A percentile compares a stretch with the other conserved stretches of the same genome.
Conservation (phyloP, 1,139 yeast species). For the Candida glucosophila region DNA sequence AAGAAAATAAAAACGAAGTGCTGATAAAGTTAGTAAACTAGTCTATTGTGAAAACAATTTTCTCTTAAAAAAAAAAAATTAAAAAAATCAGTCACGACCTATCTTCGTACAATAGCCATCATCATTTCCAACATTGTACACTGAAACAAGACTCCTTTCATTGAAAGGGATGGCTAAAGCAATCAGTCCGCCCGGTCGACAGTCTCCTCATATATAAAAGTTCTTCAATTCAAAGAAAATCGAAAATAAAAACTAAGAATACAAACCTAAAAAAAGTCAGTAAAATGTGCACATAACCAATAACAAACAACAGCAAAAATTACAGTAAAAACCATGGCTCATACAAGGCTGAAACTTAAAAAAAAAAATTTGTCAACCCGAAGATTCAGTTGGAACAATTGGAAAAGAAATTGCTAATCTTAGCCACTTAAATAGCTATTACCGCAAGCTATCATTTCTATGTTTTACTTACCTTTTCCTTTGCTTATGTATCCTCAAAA, state of each 20-base stretch:
- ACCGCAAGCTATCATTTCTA: no score
- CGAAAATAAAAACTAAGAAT: slow-evolving; percentile 1
- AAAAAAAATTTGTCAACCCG: slow-evolving; percentile 69
- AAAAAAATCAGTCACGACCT: slow-evolving; percentile 43
- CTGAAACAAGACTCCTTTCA: slow-evolving; percentile 55
- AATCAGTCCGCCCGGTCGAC: slow-evolving; percentile 83
- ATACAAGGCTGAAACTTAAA: slow-evolving; percentile 87
- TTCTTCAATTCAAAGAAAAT: background rate
- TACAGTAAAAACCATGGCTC: slow-evolving; percentile 41
- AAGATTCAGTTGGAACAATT: slow-evolving; percentile 77
- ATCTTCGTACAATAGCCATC: slow-evolving; percentile 53
- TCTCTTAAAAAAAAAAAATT: background rate
- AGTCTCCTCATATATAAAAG: slow-evolving; percentile 41
- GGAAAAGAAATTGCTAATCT: slow-evolving; percentile 67
- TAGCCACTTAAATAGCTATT: no score
- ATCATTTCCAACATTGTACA: slow-evolving; percentile 59
- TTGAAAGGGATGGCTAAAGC: slow-evolving; percentile 36
- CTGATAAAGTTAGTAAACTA: background rate
- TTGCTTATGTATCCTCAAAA: no score
- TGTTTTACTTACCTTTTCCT: no score
- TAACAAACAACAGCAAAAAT: slow-evolving; percentile 1
- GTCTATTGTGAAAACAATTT: background rate
- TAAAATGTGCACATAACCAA: slow-evolving; percentile 2
- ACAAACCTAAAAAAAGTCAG: slow-evolving; percentile 18
- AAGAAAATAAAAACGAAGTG: background rate